phyloP scores from a whole-genome alignment of 345 rosid species.

The Aquilaria sinensis region DNA sequence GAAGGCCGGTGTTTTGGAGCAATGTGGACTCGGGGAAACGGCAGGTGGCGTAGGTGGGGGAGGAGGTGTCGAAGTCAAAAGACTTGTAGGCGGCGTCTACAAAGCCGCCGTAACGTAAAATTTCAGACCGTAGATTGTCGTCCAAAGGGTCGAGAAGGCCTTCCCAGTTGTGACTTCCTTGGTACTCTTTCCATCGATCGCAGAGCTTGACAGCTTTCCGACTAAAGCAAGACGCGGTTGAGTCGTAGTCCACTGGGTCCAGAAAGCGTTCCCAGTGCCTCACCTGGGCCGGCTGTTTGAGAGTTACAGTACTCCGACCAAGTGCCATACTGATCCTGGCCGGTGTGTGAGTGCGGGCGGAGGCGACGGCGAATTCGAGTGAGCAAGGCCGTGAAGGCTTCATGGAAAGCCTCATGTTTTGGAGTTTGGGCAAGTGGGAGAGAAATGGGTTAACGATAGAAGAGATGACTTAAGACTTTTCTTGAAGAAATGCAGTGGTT shows the following conservation, averaged over 20 bases:
- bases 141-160: slow-evolving; percentile 81
- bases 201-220: slow-evolving; percentile 21
- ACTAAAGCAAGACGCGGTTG: background rate
- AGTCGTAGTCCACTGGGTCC: slow-evolving; percentile 24
- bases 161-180: slow-evolving; percentile 55
- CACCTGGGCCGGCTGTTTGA: slow-evolving; percentile 13
- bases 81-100: slow-evolving; percentile 75
- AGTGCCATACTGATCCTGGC: background rate
- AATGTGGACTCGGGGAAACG: slow-evolving; percentile 46
- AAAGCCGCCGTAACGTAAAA: slow-evolving; percentile 79
- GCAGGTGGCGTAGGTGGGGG: slow-evolving; percentile 58
- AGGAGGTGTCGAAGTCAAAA: slow-evolving; percentile 67
- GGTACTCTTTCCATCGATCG: slow-evolving; percentile 51
- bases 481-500: too few species aligned
- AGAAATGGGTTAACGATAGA: background rate
- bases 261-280: slow-evolving; percentile 58
- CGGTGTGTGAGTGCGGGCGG: background rate
- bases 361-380: slow-evolving; percentile 7
- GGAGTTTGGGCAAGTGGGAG: background rate
- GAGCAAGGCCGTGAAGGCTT: slow-evolving; percentile 21
- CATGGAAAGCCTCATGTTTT: slow-evolving; percentile 18
- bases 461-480: too few species aligned
- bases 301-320: slow-evolving; percentile 10
- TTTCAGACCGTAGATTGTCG: slow-evolving; percentile 63
- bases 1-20: slow-evolving; percentile 51